Evolutionary conservation across 257 asterid species (phyloP), one percentile per base, ranked within the genome.

Genomic region (Nyctanthes arbortristis): DNA sequence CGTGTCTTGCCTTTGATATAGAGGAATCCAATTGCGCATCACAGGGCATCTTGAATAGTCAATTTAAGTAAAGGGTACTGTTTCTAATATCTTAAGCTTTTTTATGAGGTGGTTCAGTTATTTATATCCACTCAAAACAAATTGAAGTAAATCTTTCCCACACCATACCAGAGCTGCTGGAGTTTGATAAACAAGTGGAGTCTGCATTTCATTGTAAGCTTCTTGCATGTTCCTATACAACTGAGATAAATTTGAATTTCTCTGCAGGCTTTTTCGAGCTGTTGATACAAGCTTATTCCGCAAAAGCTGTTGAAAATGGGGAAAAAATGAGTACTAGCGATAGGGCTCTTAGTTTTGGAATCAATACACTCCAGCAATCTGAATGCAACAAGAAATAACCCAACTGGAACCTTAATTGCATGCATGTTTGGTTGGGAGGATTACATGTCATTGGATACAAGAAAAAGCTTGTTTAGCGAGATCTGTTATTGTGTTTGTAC

Each of bases 271-370:
- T 47, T 77, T 80, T 34, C 88, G 84, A 14, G 95, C 98, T 1
- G 97, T 84, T 47, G 95, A 80, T 33, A 81, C 96, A 18, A 93
- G 96, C 84, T 88, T 88, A 73, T 90, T 93, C 74, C 95, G 92
- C 63, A 93, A 79, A 71, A 93, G 92, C 98, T 93, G 87, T 82
- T 80, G 62, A 74, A 83, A 49, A 62, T 22, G 22, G 40, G 62
- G 25, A 32, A 12, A 13, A 54, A 68, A 71, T 5, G 7, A 65
- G n/a, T 58, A 59, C 14, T 33, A 32, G 28, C 3, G 30, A 52
- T 22, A 52, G 59, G 57, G 59, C 59, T n/a, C 57, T 49, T 49
- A 8, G 18, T 52, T 24, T 52, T 25, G 29, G 29, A 20, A 20
- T 11, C 27, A 49, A 49, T 18, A 22, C 27, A 49, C 13, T 0